Conservation (phyloP, 176 grass and related monocot species). For the Oryza officinalis region DNA sequence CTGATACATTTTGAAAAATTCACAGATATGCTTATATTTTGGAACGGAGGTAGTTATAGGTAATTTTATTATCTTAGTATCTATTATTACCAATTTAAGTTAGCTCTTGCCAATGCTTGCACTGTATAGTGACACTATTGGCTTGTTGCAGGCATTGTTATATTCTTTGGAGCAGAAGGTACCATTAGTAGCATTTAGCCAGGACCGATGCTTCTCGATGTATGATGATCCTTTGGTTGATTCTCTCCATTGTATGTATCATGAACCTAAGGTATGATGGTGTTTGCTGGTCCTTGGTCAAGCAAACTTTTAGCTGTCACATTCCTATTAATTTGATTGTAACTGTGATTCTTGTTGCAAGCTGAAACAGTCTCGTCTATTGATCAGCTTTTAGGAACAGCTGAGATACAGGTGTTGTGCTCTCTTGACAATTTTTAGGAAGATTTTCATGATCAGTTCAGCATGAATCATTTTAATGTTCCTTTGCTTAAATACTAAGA, state of each 20-base stretch:
- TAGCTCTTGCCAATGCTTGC: not conserved
- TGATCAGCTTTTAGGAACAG: slow-evolving; percentile 70
- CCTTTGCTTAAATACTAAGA: slow-evolving; percentile 4
- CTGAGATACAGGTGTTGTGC: slow-evolving; percentile 70
- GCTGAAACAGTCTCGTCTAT: slow-evolving; percentile 78
- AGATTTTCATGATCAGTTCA: not conserved
- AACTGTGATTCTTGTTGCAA: slow-evolving; percentile 48
- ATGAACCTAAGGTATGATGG: slow-evolving; percentile 81
- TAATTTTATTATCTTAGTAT: not conserved
- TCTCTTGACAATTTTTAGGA: not conserved
- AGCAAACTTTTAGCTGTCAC: not conserved
- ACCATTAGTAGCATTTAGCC: slow-evolving; percentile 92
- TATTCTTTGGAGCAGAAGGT: slow-evolving; percentile 86
- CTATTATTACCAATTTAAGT: not conserved
- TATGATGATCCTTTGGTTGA: slow-evolving; percentile 89
- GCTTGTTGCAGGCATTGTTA: slow-evolving; percentile 65
- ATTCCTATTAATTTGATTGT: slow-evolving; percentile 41
- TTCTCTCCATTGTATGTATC: slow-evolving; percentile 81
- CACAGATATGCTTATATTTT: too few relatives aligned
- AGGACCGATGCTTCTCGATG: slow-evolving; percentile 82
- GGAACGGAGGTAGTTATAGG: not conserved
- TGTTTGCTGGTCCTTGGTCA: slow-evolving; percentile 11
- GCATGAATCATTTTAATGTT: not conserved
- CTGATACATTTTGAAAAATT: too few relatives aligned
- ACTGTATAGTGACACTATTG: slow-evolving; percentile 8